Conservation (phyloP, 495 filamentous ascomycete genomes). For the Tuber brumale region DNA sequence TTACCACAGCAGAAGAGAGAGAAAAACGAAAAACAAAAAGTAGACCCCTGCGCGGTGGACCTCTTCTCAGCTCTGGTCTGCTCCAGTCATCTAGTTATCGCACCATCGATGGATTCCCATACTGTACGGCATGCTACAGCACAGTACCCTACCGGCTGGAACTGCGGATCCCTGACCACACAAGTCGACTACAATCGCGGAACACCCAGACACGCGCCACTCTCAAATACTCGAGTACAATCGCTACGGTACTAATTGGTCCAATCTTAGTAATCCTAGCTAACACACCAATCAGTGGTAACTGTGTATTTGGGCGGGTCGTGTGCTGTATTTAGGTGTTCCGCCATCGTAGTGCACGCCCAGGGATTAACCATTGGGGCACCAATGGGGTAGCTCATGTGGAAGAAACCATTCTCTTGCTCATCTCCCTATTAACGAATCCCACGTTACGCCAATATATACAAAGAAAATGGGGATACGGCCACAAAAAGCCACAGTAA, state of each 20-base stretch:
- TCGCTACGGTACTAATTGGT: not conserved
- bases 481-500: constrained; percentile 20
- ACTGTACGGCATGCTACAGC: not conserved
- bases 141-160: not conserved
- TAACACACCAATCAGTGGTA: not conserved
- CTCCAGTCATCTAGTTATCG: not conserved
- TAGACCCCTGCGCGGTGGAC: not conserved
- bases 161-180: not conserved
- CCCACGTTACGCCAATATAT: not conserved
- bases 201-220: not conserved
- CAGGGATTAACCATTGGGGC: not conserved
- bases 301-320: not conserved
- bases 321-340: not conserved
- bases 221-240: not conserved
- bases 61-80: not conserved
- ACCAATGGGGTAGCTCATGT: not conserved
- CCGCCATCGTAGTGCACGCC: not conserved
- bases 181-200: not conserved
- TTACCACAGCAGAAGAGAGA: not conserved
- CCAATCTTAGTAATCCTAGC: not conserved
- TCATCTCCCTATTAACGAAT: constrained; percentile 2
- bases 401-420: not conserved
- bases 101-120: not conserved
- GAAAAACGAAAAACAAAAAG: not conserved
- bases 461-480: constrained; percentile 12